Evolutionary conservation across 768 basidiomycete species (phyloP).

Genomic region (Lentinula aciculospora): DNA sequence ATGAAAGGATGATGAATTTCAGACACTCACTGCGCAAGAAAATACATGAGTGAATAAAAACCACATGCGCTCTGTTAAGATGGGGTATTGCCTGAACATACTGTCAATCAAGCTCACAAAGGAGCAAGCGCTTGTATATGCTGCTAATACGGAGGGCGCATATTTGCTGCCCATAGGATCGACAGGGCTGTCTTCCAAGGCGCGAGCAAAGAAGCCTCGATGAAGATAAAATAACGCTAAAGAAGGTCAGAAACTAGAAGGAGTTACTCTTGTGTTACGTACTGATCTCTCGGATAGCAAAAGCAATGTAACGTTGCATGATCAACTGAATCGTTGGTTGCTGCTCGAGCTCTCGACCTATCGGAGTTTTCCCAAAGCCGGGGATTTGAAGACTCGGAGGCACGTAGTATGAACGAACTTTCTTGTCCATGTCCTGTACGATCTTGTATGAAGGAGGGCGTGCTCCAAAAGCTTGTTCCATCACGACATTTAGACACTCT

Average conservation of each 20-base stretch:
- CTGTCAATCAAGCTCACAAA: slow-evolving; percentile 64
- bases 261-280: slow-evolving; percentile 16
- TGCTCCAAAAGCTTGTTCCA: slow-evolving; percentile 66
- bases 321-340: slow-evolving; percentile 50
- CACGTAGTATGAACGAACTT: slow-evolving; percentile 57
- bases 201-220: slow-evolving; percentile 68
- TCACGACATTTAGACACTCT: slow-evolving; percentile 57
- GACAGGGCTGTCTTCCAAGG: slow-evolving; percentile 52
- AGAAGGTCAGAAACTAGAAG: neutral
- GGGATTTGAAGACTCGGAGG: slow-evolving; percentile 62
- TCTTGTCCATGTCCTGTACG: slow-evolving; percentile 61
- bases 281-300: slow-evolving; percentile 69
- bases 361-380: slow-evolving; percentile 51
- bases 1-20: neutral
- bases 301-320: slow-evolving; percentile 62
- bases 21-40: slow-evolving; percentile 53
- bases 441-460: slow-evolving; percentile 54
- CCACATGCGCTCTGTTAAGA: slow-evolving; percentile 66
- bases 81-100: slow-evolving; percentile 59
- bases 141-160: slow-evolving; percentile 61
- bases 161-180: slow-evolving; percentile 71
- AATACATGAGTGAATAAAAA: slow-evolving; percentile 71
- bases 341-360: slow-evolving; percentile 29
- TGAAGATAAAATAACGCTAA: slow-evolving; percentile 70
- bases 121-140: slow-evolving; percentile 63